These are phyloP conservation scores for Jatropha podagrica DNA, from an alignment of 441 rosid genomes.

Conservation along the genomic window DNA sequence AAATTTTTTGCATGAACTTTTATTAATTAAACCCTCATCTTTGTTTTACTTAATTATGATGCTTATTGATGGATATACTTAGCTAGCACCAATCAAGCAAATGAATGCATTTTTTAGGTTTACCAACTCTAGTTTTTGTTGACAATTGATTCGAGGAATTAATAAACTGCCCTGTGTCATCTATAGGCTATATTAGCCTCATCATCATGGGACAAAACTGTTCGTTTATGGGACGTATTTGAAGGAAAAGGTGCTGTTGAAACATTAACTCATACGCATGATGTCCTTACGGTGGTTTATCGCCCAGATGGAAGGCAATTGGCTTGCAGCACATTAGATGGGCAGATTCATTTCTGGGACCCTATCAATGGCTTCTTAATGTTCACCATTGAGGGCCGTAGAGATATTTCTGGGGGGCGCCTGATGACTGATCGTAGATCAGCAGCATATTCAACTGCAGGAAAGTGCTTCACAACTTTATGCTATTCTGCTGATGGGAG, in stretches of 20 bases:
- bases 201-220: conserved; percentile 96
- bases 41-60: background rate
- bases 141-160: conserved; percentile 12
- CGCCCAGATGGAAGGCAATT: conserved; percentile 97
- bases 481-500: conserved; percentile 98
- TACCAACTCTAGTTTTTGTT: background rate
- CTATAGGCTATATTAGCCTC: conserved; percentile 87
- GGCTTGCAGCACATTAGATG: conserved; percentile 94
- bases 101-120: background rate
- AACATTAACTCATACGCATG: conserved; percentile 84
- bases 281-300: conserved; percentile 83
- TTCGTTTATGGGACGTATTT: conserved; percentile 92
- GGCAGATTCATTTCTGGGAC: conserved; percentile 97
- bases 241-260: conserved; percentile 91
- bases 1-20: background rate
- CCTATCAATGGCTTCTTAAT: conserved; percentile 81
- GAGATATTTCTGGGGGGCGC: conserved; percentile 97
- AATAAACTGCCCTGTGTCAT: conserved; percentile 11
- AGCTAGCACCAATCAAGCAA: background rate
- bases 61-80: background rate
- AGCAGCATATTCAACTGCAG: conserved; percentile 92
- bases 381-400: conserved; percentile 95
- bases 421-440: conserved; percentile 89
- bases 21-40: background rate
- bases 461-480: conserved; percentile 87